Evolutionary conservation across 2,329 filamentous ascomycete species (phyloP).

Genomic region (Aspergillus puulaauensis): DNA sequence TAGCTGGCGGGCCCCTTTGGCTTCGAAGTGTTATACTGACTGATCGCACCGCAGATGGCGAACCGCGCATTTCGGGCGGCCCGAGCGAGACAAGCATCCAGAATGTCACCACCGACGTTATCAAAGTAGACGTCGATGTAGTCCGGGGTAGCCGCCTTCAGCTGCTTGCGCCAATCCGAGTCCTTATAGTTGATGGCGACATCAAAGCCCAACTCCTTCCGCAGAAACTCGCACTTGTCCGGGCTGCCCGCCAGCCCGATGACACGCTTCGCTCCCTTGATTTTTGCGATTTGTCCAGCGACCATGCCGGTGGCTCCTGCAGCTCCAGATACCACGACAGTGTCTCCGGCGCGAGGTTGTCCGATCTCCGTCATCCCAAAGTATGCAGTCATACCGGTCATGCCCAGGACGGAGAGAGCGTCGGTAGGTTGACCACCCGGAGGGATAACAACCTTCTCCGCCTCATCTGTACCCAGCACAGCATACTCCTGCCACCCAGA

Average conservation of each 20-base stretch:
- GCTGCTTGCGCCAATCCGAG: slow-evolving; percentile 58
- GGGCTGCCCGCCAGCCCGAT: slow-evolving; percentile 66
- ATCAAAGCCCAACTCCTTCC: slow-evolving; percentile 65
- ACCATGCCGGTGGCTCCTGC: slow-evolving; percentile 77
- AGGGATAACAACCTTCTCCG: slow-evolving; percentile 47
- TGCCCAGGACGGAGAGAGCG: slow-evolving; percentile 61
- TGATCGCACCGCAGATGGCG: slow-evolving; percentile 70
- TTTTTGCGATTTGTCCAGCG: slow-evolving; percentile 74
- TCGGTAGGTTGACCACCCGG: slow-evolving; percentile 56
- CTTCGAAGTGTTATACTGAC: slow-evolving; percentile 63
- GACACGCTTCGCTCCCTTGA: slow-evolving; percentile 63
- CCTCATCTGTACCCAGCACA: slow-evolving; percentile 54
- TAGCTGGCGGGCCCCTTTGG: slow-evolving; percentile 56
- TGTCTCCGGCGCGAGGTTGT: slow-evolving; percentile 66
- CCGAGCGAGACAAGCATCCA: slow-evolving; percentile 64
- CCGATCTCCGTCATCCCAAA: slow-evolving; percentile 71
- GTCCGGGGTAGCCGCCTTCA: slow-evolving; percentile 59
- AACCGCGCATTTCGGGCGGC: slow-evolving; percentile 65
- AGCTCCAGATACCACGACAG: slow-evolving; percentile 74
- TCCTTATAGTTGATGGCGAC: slow-evolving; percentile 70
- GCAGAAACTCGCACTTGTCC: slow-evolving; percentile 68
- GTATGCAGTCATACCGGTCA: slow-evolving; percentile 73
- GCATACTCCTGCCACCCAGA: slow-evolving; percentile 68
- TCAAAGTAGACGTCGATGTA: slow-evolving; percentile 72
- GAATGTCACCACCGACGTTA: slow-evolving; percentile 71